A percentile compares a stretch with the other conserved stretches of the same genome.
Evolutionary conservation across 345 rosid species (phyloP).

Genomic region (Fremontodendron californicum): DNA sequence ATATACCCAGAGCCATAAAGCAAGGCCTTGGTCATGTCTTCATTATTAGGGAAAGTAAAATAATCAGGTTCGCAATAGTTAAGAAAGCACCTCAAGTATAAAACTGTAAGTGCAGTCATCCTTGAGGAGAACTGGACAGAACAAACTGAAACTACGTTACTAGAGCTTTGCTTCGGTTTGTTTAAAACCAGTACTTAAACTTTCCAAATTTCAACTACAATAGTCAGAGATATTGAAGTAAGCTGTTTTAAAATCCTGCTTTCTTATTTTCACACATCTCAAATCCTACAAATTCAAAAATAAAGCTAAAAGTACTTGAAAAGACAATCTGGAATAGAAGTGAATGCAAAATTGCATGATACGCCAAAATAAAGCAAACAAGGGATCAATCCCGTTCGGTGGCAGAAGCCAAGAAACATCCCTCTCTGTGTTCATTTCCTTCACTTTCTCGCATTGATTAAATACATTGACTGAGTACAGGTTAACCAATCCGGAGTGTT

Average conservation of each 20-base stretch:
- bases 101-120: no score
- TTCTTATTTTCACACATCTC: no score
- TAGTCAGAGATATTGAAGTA: no score
- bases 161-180: no score
- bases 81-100: neutral
- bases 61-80: neutral
- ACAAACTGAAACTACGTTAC: no score
- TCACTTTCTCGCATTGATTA: neutral
- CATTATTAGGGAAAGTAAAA: neutral
- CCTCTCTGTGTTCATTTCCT: neutral
- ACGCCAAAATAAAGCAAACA: neutral
- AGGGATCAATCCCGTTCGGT: neutral
- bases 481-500: neutral
- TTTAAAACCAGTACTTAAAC: neutral
- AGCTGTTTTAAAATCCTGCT: no score
- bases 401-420: neutral
- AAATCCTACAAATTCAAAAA: no score
- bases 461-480: neutral
- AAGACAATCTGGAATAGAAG: neutral
- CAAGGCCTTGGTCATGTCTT: neutral
- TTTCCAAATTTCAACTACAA: no score
- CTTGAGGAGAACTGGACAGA: no score
- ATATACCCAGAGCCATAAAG: neutral
- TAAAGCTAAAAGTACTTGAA: no score
- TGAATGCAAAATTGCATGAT: neutral